phyloP scores from a whole-genome alignment of 495 filamentous ascomycete genomes.

The Xylaria castorea region DNA sequence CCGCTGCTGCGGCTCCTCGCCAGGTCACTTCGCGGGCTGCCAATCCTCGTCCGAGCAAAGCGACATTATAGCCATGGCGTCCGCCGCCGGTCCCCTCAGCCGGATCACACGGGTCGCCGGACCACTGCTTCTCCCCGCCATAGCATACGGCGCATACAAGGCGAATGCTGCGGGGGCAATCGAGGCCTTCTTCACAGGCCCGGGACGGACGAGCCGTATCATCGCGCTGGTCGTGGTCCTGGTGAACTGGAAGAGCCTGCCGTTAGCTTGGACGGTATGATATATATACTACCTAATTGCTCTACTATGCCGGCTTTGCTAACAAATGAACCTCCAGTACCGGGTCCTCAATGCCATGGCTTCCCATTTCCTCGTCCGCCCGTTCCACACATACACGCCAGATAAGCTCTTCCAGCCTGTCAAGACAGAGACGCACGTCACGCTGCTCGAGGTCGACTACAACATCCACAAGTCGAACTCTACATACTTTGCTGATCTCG shows the following conservation, averaged over 20 bases:
- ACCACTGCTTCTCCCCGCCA: constrained; percentile 42
- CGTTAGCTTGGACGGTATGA: constrained; percentile 77
- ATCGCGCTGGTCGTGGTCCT: constrained; percentile 60
- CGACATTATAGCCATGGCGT: constrained; percentile 48
- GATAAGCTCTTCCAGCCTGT: constrained; percentile 68
- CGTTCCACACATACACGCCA: constrained; percentile 48
- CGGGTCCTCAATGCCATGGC: constrained; percentile 69
- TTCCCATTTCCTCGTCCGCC: constrained; percentile 58
- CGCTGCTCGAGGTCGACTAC: constrained; percentile 76
- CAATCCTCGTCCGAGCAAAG: constrained; percentile 1
- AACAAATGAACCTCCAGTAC: constrained; percentile 47
- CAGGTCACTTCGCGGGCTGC: neutral
- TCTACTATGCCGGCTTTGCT: neutral
- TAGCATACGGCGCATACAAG: constrained; percentile 52
- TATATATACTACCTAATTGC: neutral
- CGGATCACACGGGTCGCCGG: constrained; percentile 44
- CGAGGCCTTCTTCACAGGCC: constrained; percentile 55
- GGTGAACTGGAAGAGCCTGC: constrained; percentile 74
- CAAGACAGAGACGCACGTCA: constrained; percentile 64
- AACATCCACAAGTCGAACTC: constrained; percentile 86
- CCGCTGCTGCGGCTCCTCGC: constrained; percentile 6
- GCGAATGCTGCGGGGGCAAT: constrained; percentile 45
- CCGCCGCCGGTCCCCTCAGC: constrained; percentile 40
- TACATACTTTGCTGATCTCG: constrained; percentile 84
- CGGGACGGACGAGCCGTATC: constrained; percentile 55